Evolutionary conservation across 345 rosid species (phyloP), one percentile per base, ranked within the genome.

Genomic region (Eucalyptus dawsonii): DNA sequence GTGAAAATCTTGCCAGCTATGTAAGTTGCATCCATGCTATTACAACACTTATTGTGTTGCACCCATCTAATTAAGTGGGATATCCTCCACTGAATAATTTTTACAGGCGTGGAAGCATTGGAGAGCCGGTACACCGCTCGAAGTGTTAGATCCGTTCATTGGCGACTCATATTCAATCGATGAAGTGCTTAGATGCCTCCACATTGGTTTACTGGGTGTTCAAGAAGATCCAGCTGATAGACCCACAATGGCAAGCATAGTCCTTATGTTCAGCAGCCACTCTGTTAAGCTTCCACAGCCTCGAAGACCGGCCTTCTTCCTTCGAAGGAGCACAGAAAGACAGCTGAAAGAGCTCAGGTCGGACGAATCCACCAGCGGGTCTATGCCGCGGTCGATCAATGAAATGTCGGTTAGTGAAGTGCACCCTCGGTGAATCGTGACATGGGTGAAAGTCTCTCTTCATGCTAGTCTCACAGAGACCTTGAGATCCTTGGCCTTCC

Each of bases 151-250:
- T 89, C 40, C 93, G 3, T 88, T 80, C 21, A 51, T 91, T 51
- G 86, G 80, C 86, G 56, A 88, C 25, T 76, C 90, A 45, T 86
- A 37, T 86, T 53, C 92, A 16, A 88, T 72, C 88, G 76, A 60
- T 88, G 91, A 93, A 85, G 89, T 91, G 21, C 11, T 88, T n/a
- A 91, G 69, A 80, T 93, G 93, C 91, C 93, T 93, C 67, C 89
- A 92, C 15, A 42, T 93, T 44, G 91, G 89, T 7, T 88, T 93
- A 51, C 45, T 92, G 42, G 90, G 93, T 47, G 92, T 92, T 88
- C 93, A 93, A 53, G 92, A 92, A 89, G 89, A 89, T 31, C 87
- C 44, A 6, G 44, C 67, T 22, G 51, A 88, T 27, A 90, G 94
- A 34, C 94, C 93, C 3, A 91, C 91, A 29, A 93, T 93, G 89